Conservation (phyloP, 805 yeast species). For the Myxozyma neglecta region DNA sequence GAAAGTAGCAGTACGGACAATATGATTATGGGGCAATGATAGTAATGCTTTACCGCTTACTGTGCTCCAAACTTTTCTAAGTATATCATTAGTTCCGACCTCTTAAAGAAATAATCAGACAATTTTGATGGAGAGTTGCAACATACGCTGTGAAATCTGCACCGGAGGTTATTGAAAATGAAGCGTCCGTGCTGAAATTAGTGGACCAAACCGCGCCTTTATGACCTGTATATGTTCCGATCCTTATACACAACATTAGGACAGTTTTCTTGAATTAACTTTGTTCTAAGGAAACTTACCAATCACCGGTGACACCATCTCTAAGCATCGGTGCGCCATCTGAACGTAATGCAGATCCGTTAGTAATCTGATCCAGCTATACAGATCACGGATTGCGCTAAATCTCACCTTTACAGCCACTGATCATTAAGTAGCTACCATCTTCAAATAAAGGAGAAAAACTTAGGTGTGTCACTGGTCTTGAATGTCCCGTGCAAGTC, state of each 20-base stretch:
- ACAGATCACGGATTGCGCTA: not conserved
- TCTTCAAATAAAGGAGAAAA: slow-evolving; percentile 33
- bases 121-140: too few species aligned
- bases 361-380: not conserved
- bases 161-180: slow-evolving; percentile 37
- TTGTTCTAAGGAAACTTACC: slow-evolving; percentile 27
- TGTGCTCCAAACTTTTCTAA: slow-evolving; percentile 28
- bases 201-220: slow-evolving; percentile 42
- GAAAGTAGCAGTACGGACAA: slow-evolving; percentile 30
- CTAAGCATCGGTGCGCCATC: slow-evolving; percentile 42
- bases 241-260: slow-evolving; percentile 13
- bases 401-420: slow-evolving; percentile 40
- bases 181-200: slow-evolving; percentile 33
- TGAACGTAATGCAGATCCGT: slow-evolving; percentile 9
- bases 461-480: slow-evolving; percentile 40
- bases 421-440: slow-evolving; percentile 35
- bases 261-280: not conserved
- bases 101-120: too few species aligned
- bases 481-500: slow-evolving; percentile 42
- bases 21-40: slow-evolving; percentile 24
- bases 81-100: not conserved
- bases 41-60: slow-evolving; percentile 8
- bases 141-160: slow-evolving; percentile 40
- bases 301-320: slow-evolving; percentile 41
- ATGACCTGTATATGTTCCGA: slow-evolving; percentile 42